These are phyloP conservation scores for Fusarium decemcellulare DNA, from an alignment of 2,329 filamentous ascomycete genomes.

Conservation along the genomic window DNA sequence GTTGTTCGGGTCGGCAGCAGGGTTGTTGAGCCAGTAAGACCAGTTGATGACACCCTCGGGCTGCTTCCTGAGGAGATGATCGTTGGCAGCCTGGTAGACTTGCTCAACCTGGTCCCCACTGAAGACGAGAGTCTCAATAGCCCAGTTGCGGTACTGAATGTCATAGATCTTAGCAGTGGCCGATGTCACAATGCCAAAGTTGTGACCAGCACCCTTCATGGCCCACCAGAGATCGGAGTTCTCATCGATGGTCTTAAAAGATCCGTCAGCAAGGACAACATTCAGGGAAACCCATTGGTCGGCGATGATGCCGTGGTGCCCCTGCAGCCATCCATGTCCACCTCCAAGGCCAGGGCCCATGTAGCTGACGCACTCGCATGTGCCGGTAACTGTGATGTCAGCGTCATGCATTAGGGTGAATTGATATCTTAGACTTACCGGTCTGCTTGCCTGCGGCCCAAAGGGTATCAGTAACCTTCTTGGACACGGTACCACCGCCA, in stretches of 20 bases:
- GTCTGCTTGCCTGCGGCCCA: constrained; percentile 67
- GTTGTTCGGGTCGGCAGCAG: constrained; percentile 57
- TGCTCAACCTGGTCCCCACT: constrained; percentile 64
- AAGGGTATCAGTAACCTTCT: constrained; percentile 61
- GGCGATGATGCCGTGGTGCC: constrained; percentile 47
- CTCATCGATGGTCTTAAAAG: constrained; percentile 39
- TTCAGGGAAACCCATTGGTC: constrained; percentile 53
- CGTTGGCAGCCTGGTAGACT: constrained; percentile 62
- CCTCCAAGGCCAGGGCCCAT: constrained; percentile 50
- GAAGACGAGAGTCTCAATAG: constrained; percentile 58
- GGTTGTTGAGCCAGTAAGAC: constrained; percentile 62
- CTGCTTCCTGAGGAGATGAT: constrained; percentile 59
- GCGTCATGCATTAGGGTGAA: too few relatives aligned
- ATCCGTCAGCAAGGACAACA: constrained; percentile 51
- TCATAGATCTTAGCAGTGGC: constrained; percentile 51
- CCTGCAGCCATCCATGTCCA: constrained; percentile 50
- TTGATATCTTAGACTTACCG: constrained; percentile 45
- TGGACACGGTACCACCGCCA: constrained; percentile 62
- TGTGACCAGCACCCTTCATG: constrained; percentile 52
- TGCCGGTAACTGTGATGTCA: constrained; percentile 38
- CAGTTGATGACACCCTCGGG: constrained; percentile 63
- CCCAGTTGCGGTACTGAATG: constrained; percentile 43
- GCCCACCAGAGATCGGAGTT: constrained; percentile 54
- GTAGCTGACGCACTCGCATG: constrained; percentile 47
- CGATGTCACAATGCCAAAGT: constrained; percentile 52